These are phyloP conservation scores for Tympanopsis confertula DNA, from an alignment of 2,329 filamentous ascomycete genomes.

Conservation along the genomic window DNA sequence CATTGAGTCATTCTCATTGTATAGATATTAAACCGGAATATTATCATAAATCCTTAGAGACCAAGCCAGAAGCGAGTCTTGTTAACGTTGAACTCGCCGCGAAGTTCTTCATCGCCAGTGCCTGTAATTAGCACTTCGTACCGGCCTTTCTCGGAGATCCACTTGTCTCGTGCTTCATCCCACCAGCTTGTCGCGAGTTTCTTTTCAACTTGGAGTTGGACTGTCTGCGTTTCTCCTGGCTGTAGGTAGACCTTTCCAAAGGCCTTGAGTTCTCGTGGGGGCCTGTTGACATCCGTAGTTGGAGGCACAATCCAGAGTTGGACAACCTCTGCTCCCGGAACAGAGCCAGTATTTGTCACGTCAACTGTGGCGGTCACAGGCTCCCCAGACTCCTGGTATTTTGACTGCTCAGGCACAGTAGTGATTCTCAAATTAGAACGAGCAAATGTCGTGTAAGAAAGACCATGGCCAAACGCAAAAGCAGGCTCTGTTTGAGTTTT, in stretches of 20 bases:
- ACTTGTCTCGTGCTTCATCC: conserved; percentile 55
- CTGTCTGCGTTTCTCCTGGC: conserved; percentile 43
- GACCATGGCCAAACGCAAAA: conserved; percentile 70
- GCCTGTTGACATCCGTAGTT: conserved; percentile 38
- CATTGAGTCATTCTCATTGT: too few relatives aligned
- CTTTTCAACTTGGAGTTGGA: conserved; percentile 42
- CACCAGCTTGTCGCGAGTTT: conserved; percentile 61
- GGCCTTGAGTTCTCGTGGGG: conserved; percentile 45
- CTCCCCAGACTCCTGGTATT: conserved; percentile 26
- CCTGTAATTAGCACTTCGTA: conserved; percentile 52
- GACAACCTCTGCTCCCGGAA: conserved; percentile 39
- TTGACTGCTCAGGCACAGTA: conserved; percentile 22
- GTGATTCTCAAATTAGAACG: conserved; percentile 33
- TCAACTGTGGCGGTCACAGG: conserved; percentile 31
- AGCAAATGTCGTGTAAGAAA: conserved; percentile 64
- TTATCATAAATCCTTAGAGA: conserved; percentile 32
- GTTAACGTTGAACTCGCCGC: conserved; percentile 38
- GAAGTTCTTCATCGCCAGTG: conserved; percentile 39
- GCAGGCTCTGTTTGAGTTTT: conserved; percentile 50
- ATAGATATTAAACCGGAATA: too few relatives aligned
- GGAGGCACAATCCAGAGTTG: conserved; percentile 44
- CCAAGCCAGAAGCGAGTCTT: conserved; percentile 61
- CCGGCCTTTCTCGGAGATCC: conserved; percentile 53
- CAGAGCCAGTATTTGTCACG: conserved; percentile 48
- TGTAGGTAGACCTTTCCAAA: conserved; percentile 53